phyloP scores from a whole-genome alignment of 2,329 filamentous ascomycete species.

The Aspergillus fischeri region DNA sequence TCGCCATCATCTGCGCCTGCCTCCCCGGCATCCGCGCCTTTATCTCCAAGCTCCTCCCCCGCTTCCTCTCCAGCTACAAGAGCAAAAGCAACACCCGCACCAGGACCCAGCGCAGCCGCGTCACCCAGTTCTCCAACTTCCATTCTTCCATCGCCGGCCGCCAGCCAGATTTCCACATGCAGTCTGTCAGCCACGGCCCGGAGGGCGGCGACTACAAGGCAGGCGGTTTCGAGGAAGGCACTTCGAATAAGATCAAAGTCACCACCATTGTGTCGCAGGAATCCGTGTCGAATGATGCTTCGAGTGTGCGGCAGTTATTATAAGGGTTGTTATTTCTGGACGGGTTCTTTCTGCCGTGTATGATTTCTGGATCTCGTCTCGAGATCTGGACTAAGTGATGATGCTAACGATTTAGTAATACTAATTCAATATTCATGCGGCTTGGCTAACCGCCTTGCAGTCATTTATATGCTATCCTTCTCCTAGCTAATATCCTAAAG shows the following conservation, averaged over 20 bases:
- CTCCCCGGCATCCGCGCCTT: constrained; percentile 31
- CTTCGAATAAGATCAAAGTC: constrained; percentile 22
- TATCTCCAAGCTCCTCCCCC: constrained; percentile 23
- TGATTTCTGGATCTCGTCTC: background rate
- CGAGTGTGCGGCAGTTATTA: background rate
- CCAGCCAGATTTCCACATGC: constrained; percentile 12
- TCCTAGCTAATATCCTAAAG: too few relatives aligned
- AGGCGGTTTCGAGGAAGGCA: background rate
- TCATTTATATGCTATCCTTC: background rate
- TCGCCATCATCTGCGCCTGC: constrained; percentile 40
- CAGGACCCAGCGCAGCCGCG: constrained; percentile 14
- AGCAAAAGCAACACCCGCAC: constrained; percentile 9
- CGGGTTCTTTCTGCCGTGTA: background rate
- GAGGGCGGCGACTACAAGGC: background rate
- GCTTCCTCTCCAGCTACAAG: constrained; percentile 24
- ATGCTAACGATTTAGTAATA: background rate
- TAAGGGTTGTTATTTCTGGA: background rate
- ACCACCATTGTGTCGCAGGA: constrained; percentile 26
- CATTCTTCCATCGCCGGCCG: constrained; percentile 21
- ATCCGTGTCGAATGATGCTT: constrained; percentile 6
- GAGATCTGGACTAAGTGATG: background rate
- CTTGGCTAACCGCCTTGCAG: background rate
- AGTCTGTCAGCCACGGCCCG: constrained; percentile 1
- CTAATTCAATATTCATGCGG: background rate
- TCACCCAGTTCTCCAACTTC: constrained; percentile 12